Conservation (phyloP, 106 monocot genomes). For the Agapanthus africanus region DNA sequence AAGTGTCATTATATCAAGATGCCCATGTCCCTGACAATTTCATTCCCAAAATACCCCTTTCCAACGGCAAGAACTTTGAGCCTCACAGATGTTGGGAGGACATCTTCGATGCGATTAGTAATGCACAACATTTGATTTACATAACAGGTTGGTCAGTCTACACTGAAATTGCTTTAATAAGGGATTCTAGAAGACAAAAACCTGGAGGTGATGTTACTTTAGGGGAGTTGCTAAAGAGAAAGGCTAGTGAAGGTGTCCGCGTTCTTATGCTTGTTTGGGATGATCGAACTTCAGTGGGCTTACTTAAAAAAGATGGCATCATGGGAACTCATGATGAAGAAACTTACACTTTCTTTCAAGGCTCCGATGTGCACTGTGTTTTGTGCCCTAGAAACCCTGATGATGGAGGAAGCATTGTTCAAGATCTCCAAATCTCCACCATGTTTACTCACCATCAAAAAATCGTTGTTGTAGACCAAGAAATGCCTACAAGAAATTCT, state of each 20-base stretch:
- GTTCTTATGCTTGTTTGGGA: constrained; percentile 40
- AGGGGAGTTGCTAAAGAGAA: constrained; percentile 33
- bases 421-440: constrained; percentile 19
- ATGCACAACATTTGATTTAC: constrained; percentile 22
- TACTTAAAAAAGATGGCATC: constrained; percentile 24
- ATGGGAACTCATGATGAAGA: constrained; percentile 37
- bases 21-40: constrained; percentile 25
- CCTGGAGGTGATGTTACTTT: constrained; percentile 9
- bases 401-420: constrained; percentile 21
- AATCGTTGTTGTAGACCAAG: constrained; percentile 23
- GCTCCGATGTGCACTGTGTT: constrained; percentile 24
- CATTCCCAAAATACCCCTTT: neutral
- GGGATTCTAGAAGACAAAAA: constrained; percentile 8
- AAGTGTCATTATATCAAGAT: constrained; percentile 18
- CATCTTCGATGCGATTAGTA: constrained; percentile 22
- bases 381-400: constrained; percentile 22
- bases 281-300: constrained; percentile 27
- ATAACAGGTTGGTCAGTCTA: constrained; percentile 40
- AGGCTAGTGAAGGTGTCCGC: constrained; percentile 23
- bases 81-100: constrained; percentile 36
- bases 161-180: constrained; percentile 23
- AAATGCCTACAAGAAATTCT: constrained; percentile 17
- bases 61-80: constrained; percentile 10
- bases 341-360: constrained; percentile 20
- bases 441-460: constrained; percentile 30